Evolutionary conservation across 2,329 filamentous ascomycete genomes (phyloP), one percentile per base, ranked within the genome.

Genomic region (Trichoderma cornu-damae): DNA sequence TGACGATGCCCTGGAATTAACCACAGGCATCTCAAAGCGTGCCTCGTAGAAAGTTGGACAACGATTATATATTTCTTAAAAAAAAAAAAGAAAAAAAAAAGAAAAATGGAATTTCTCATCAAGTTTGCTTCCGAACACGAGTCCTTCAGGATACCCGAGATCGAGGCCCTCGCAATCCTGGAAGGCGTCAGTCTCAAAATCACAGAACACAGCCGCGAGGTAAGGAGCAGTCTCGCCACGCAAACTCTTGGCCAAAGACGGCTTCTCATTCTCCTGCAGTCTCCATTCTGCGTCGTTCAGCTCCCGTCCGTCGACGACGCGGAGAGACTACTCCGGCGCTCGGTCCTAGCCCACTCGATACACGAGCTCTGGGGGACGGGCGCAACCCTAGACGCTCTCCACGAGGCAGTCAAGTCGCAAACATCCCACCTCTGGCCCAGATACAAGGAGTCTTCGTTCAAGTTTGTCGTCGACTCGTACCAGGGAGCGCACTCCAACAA

Each of bases 81-180:
- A n/a, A n/a, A n/a, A n/a, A n/a, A n/a, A n/a, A n/a, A n/a, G n/a
- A n/a, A n/a, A n/a, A n/a, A n/a, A n/a, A n/a, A n/a, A n/a, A n/a
- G n/a, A 44, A 49, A 54, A 14, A 85, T 86, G 84, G 84, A 95
- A 61, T 97, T 89, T 68, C 80, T 99, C 60, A 85, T 99, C 62
- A 89, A 93, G 65, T 91, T 97, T 69, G 88, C 87, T 43, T 94
- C 97, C 72, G 79, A 82, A 59, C 92, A 97, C 71, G 90, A 96
- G 75, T 87, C 84, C n/a, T 99, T 99, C 70, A 87, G 93, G 37
- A 78, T 85, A 57, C 84, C 92, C 3, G 94, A 99, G 72, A 81
- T 96, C 12, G 77, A 93, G 67, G 86, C 94, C 22, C 77, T 99
- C 18, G 91, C 90, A 3, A 75, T 83, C 8, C 70, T 93, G 4